Evolutionary conservation across 2,329 filamentous ascomycete genomes (phyloP).

Genomic region (Penicillium brasilianum): DNA sequence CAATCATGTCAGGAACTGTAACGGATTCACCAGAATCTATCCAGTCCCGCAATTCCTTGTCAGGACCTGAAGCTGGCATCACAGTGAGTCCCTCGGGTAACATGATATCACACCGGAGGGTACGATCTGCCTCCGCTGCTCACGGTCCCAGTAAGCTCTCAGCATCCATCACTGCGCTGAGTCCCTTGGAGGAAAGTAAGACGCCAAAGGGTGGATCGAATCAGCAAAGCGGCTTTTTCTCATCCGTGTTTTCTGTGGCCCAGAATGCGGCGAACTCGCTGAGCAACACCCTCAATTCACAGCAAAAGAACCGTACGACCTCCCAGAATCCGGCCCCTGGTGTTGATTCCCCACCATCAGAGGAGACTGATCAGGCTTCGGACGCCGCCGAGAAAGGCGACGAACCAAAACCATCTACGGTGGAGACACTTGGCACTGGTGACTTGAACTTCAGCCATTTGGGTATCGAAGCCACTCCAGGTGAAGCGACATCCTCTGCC

Average conservation of each 20-base stretch:
- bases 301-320: slow-evolving; percentile 51
- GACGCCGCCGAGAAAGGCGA: slow-evolving; percentile 38
- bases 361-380: slow-evolving; percentile 32
- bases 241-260: slow-evolving; percentile 87
- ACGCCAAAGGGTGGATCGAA: slow-evolving; percentile 60
- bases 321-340: slow-evolving; percentile 39
- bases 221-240: slow-evolving; percentile 76
- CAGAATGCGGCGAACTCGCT: slow-evolving; percentile 89
- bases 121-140: slow-evolving; percentile 60
- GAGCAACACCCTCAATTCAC: slow-evolving; percentile 63
- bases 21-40: slow-evolving; percentile 49
- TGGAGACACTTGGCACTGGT: slow-evolving; percentile 87
- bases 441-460: slow-evolving; percentile 88
- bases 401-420: slow-evolving; percentile 70
- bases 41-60: slow-evolving; percentile 33
- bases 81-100: slow-evolving; percentile 68
- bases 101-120: slow-evolving; percentile 74
- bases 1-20: slow-evolving; percentile 37
- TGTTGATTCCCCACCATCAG: slow-evolving; percentile 36
- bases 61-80: slow-evolving; percentile 50
- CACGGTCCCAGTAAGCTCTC: slow-evolving; percentile 85
- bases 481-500: slow-evolving; percentile 42
- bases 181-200: slow-evolving; percentile 72
- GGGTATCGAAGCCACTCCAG: slow-evolving; percentile 63
- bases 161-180: slow-evolving; percentile 70